Evolutionary conservation across 1,139 yeast species (phyloP).

Genomic region (Yamadazyma taylorii): DNA sequence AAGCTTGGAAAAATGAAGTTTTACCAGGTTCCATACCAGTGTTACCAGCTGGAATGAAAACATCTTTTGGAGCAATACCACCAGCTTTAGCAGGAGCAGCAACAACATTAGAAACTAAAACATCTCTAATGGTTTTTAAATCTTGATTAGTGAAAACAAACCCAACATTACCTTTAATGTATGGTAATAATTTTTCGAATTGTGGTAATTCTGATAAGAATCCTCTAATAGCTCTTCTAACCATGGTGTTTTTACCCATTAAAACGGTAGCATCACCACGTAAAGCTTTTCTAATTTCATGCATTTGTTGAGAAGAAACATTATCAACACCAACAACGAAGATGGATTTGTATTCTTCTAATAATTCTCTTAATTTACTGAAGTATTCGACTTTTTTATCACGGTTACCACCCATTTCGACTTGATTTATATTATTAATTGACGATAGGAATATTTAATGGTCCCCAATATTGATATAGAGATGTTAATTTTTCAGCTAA

Average conservation of each 20-base stretch:
- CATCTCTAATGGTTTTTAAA: conserved; percentile 89
- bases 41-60: conserved; percentile 98
- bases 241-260: conserved; percentile 99
- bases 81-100: conserved; percentile 99
- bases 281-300: conserved; percentile 96
- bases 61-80: conserved; percentile 98
- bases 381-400: conserved; percentile 97
- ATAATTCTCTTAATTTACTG: conserved; percentile 89
- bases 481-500: conserved; percentile 11
- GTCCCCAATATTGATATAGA: conserved; percentile 25
- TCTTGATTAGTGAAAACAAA: conserved; percentile 98
- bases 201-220: conserved; percentile 94
- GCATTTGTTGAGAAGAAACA: conserved; percentile 99
- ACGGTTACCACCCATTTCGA: conserved; percentile 99
- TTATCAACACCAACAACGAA: conserved; percentile 99
- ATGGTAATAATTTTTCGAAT: conserved; percentile 91
- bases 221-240: conserved; percentile 99
- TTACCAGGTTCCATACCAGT: conserved; percentile 99
- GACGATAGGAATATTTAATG: conserved; percentile 98
- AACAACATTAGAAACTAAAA: conserved; percentile 85
- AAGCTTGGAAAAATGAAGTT: conserved; percentile 99
- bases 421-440: conserved; percentile 41
- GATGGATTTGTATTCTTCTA: conserved; percentile 96
- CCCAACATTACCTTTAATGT: conserved; percentile 97
- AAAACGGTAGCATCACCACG: conserved; percentile 93